A percentile compares a stretch with the other conserved stretches of the same genome.
Conservation (phyloP, 768 basidiomycete genomes). For the Termitomyces bulborhizus region DNA sequence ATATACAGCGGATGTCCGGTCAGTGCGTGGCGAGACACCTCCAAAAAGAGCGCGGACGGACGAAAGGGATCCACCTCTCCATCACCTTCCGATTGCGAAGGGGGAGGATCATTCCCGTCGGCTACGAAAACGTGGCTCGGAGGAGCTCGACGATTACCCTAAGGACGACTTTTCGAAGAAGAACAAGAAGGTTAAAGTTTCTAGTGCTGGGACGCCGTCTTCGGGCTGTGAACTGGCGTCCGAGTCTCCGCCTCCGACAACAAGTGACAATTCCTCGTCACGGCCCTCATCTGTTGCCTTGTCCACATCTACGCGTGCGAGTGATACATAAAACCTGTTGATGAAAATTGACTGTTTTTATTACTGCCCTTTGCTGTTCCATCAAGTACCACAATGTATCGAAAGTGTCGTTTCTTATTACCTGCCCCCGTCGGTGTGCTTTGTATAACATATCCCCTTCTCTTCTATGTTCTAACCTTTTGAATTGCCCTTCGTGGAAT, state of each 20-base stretch:
- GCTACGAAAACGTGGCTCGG: constrained; percentile 43
- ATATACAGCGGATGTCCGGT: neutral
- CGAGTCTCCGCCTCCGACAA: neutral
- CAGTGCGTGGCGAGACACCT: constrained; percentile 19
- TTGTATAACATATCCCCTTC: neutral
- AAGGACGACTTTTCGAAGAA: constrained; percentile 1
- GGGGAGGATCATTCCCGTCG: constrained; percentile 13
- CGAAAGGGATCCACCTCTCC: constrained; percentile 6
- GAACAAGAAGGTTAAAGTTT: constrained; percentile 9
- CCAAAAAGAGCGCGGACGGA: constrained; percentile 22
- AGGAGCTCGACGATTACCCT: constrained; percentile 35
- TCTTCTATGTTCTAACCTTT: no score
- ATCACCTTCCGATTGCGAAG: neutral
- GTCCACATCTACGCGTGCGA: neutral
- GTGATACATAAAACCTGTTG: neutral
- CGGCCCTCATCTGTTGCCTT: constrained; percentile 3
- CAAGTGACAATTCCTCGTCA: neutral
- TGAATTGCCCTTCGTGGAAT: neutral
- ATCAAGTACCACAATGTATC: neutral
- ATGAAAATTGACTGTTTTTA: neutral
- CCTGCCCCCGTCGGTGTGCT: neutral
- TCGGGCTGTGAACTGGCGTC: neutral
- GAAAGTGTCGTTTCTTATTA: neutral
- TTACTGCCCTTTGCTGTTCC: neutral
- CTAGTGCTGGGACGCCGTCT: neutral